phyloP scores from a whole-genome alignment of 805 yeast genomes.

The Yarrowia yakushimensis region DNA sequence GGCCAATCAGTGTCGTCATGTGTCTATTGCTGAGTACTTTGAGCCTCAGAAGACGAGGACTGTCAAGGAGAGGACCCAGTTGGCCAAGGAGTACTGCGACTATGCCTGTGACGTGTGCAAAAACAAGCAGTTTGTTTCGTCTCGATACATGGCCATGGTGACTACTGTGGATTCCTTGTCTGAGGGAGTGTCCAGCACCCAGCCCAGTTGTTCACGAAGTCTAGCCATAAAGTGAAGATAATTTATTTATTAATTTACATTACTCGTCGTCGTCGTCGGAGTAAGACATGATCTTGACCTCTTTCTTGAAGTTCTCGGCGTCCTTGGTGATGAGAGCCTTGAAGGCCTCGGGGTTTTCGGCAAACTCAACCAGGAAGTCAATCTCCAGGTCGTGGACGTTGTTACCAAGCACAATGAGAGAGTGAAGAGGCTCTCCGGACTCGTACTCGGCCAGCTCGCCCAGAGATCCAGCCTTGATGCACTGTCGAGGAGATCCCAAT shows the following conservation, averaged over 20 bases:
- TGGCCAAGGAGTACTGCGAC: conserved; percentile 26
- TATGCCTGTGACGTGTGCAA: conserved; percentile 32
- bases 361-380: conserved; percentile 76
- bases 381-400: conserved; percentile 86
- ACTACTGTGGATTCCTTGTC: background rate
- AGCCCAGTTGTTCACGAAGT: background rate
- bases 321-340: conserved; percentile 46
- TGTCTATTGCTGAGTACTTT: conserved; percentile 29
- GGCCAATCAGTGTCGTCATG: conserved; percentile 30
- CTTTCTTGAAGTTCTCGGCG: conserved; percentile 30
- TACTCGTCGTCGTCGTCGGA: conserved; percentile 27
- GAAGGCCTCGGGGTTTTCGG: conserved; percentile 49
- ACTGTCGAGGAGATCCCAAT: conserved; percentile 80
- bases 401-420: conserved; percentile 87
- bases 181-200: background rate
- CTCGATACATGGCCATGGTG: conserved; percentile 6
- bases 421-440: conserved; percentile 91
- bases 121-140: conserved; percentile 23
- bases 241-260: background rate
- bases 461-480: conserved; percentile 80
- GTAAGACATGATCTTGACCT: conserved; percentile 18
- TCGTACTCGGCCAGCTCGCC: conserved; percentile 75
- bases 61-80: conserved; percentile 1
- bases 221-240: conserved; percentile 5
- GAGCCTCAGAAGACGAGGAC: conserved; percentile 26